Conservation (phyloP, 2,329 filamentous ascomycete species). For the Elsinoe ampelina region DNA sequence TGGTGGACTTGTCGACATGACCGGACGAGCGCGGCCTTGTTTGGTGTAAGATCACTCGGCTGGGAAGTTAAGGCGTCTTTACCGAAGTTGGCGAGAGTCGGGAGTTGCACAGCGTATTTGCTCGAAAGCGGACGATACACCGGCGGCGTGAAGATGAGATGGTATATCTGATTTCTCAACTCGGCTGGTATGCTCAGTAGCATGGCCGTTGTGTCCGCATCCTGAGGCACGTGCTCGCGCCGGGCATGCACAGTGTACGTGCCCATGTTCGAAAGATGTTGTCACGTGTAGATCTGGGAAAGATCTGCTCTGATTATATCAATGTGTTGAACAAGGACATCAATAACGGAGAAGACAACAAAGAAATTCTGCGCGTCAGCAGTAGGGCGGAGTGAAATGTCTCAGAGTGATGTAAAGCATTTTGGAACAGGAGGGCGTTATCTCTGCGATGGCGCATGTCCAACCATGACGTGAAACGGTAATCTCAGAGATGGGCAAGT, state of each 20-base stretch:
- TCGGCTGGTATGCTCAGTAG: slow-evolving; percentile 16
- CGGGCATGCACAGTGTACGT: neutral
- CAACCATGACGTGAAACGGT: slow-evolving; percentile 11
- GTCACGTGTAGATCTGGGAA: neutral
- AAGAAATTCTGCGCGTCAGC: neutral
- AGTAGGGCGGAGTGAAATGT: neutral
- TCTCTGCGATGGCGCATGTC: slow-evolving; percentile 1
- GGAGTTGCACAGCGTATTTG: neutral
- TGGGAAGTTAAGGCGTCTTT: neutral
- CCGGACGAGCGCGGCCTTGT: neutral
- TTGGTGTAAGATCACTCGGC: neutral
- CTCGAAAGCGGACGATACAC: neutral
- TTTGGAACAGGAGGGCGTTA: slow-evolving; percentile 10
- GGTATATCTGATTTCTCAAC: slow-evolving; percentile 17
- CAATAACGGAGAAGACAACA: neutral
- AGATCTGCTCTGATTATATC: neutral
- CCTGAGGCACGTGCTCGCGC: slow-evolving; percentile 6
- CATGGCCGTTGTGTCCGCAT: slow-evolving; percentile 4
- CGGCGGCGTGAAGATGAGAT: slow-evolving; percentile 12
- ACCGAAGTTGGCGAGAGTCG: slow-evolving; percentile 1
- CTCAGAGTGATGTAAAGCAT: slow-evolving; percentile 10
- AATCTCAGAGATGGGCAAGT: slow-evolving; percentile 2
- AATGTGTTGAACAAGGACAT: slow-evolving; percentile 2
- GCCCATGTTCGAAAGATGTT: neutral
- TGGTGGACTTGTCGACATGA: slow-evolving; percentile 14